Conservation (phyloP, 768 basidiomycete species). For the Lanmaoa rubissima region DNA sequence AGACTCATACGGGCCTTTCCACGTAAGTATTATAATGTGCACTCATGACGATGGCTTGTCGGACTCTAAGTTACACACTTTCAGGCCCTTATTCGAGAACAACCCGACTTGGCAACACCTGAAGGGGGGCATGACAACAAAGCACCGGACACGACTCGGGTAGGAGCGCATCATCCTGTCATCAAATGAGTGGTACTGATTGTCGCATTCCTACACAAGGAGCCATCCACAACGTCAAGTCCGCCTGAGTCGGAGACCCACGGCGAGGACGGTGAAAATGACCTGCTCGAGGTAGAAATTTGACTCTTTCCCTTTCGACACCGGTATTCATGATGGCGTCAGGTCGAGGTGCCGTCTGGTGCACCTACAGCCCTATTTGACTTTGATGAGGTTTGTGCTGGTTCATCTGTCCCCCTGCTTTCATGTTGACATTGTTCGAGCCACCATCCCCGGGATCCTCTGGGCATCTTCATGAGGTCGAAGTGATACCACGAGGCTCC, state of each 20-base stretch:
- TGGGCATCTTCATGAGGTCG: background rate
- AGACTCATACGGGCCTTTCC: background rate
- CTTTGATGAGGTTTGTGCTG: background rate
- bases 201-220: background rate
- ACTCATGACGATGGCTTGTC: no score
- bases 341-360: background rate
- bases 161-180: background rate
- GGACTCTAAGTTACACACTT: no score
- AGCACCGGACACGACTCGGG: background rate
- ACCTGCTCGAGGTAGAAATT: background rate
- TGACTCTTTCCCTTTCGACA: no score
- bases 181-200: background rate
- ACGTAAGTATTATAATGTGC: background rate
- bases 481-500: background rate
- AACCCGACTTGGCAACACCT: no score
- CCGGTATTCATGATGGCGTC: background rate
- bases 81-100: no score
- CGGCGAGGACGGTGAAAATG: background rate
- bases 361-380: background rate
- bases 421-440: background rate
- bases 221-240: background rate
- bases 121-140: background rate
- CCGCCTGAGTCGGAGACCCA: background rate
- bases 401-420: no score
- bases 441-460: background rate